phyloP scores from a whole-genome alignment of 768 basidiomycete genomes.

The Paxillus involutus region DNA sequence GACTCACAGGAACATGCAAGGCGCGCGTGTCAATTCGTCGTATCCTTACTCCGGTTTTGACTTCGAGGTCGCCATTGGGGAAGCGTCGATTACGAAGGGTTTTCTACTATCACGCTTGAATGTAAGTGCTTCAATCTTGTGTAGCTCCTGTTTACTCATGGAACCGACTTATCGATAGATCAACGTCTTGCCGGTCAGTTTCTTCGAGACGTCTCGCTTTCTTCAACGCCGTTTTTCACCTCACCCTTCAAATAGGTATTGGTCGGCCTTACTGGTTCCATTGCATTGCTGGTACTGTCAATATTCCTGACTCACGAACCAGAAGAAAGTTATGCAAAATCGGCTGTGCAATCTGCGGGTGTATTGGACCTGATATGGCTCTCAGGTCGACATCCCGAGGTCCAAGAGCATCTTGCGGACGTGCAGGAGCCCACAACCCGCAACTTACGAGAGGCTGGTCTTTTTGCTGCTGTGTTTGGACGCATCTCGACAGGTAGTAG shows the following conservation, averaged over 20 bases:
- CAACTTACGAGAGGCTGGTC: neutral
- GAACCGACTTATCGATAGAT: neutral
- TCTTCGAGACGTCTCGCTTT: neutral
- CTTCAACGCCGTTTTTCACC: neutral
- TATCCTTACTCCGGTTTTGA: neutral
- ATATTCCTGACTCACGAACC: neutral
- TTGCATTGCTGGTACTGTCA: neutral
- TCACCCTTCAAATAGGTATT: neutral
- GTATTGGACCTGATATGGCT: neutral
- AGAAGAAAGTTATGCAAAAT: neutral
- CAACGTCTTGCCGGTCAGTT: slow-evolving; percentile 1
- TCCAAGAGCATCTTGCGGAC: neutral
- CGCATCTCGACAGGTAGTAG: neutral
- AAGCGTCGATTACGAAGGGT: neutral
- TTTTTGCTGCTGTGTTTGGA: neutral
- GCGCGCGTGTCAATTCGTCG: neutral
- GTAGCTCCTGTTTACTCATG: neutral
- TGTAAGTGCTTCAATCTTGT: neutral
- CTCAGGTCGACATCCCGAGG: neutral
- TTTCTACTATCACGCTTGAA: slow-evolving; percentile 1
- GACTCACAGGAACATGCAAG: neutral
- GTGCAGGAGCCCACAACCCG: neutral
- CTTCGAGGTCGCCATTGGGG: neutral
- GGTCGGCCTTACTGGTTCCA: neutral
- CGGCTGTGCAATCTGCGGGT: neutral